Evolutionary conservation across 1,139 yeast genomes (phyloP).

Genomic region (Magnusiomyces ingens): DNA sequence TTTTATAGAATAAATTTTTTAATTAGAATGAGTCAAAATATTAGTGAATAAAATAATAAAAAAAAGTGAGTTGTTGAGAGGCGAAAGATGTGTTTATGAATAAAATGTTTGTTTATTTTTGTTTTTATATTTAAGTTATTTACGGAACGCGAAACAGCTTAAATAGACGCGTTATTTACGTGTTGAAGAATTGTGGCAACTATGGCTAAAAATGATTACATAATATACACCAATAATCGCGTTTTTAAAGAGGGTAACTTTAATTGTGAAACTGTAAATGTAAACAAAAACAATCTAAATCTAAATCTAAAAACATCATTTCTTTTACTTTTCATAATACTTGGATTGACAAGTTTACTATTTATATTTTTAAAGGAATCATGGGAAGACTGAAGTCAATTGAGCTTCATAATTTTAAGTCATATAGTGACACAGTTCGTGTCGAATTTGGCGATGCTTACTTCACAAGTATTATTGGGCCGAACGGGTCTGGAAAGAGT

Average conservation of each 20-base stretch:
- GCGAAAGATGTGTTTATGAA: neutral
- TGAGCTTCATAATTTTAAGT: conserved; percentile 72
- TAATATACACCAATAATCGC: no score
- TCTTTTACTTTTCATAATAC: conserved; percentile 4
- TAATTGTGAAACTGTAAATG: no score
- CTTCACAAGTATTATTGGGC: conserved; percentile 92
- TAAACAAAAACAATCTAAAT: neutral
- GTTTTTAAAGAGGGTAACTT: no score
- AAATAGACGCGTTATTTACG: no score
- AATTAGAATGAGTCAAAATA: neutral
- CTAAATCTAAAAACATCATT: neutral
- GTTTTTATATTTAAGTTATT: neutral
- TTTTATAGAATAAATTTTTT: neutral
- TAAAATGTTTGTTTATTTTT: neutral
- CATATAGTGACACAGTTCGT: conserved; percentile 68
- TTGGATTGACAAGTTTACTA: neutral
- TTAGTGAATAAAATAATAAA: neutral
- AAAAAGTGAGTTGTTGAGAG: neutral
- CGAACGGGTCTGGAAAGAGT: conserved; percentile 96
- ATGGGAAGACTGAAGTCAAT: conserved; percentile 30
- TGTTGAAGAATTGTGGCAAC: no score
- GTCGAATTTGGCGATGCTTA: conserved; percentile 78
- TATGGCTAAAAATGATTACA: no score
- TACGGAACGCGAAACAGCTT: no score
- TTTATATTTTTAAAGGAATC: neutral